These are phyloP conservation scores for Cladorrhinum sp. DNA, from an alignment of 2,329 filamentous ascomycete species.

Conservation along the genomic window DNA sequence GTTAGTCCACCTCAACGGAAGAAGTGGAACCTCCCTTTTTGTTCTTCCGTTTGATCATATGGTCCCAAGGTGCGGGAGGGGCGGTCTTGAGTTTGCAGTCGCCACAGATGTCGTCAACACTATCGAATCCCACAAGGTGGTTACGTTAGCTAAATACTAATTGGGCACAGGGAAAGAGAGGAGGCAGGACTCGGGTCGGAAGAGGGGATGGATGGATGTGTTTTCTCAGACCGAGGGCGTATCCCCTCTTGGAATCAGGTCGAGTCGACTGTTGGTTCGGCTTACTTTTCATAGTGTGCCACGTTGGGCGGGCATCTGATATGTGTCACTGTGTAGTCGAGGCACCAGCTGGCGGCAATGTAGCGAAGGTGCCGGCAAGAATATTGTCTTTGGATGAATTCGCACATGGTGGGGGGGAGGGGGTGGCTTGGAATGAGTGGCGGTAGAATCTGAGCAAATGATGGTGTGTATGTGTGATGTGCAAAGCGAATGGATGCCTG, in stretches of 20 bases:
- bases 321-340: slow-evolving; percentile 1
- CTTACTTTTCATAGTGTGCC: slow-evolving; percentile 3
- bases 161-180: neutral
- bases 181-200: neutral
- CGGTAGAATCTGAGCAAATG: neutral
- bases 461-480: neutral
- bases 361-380: slow-evolving; percentile 2
- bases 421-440: neutral
- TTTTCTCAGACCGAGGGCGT: neutral
- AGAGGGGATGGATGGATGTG: neutral
- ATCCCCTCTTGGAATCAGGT: too few species aligned
- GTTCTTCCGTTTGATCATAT: slow-evolving; percentile 6
- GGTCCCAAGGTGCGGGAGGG: neutral
- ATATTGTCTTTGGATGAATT: slow-evolving; percentile 2
- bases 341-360: slow-evolving; percentile 1
- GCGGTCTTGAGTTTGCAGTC: slow-evolving; percentile 4
- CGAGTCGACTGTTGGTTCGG: neutral
- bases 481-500: neutral
- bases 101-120: neutral
- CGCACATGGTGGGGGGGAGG: neutral
- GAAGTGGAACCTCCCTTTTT: neutral
- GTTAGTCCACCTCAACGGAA: neutral
- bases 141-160: neutral
- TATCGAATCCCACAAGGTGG: neutral
- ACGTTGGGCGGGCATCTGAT: slow-evolving; percentile 1